Evolutionary conservation across 768 basidiomycete genomes (phyloP), one percentile per base, ranked within the genome.

Genomic region (Naganishia vaughanmartiniae): DNA sequence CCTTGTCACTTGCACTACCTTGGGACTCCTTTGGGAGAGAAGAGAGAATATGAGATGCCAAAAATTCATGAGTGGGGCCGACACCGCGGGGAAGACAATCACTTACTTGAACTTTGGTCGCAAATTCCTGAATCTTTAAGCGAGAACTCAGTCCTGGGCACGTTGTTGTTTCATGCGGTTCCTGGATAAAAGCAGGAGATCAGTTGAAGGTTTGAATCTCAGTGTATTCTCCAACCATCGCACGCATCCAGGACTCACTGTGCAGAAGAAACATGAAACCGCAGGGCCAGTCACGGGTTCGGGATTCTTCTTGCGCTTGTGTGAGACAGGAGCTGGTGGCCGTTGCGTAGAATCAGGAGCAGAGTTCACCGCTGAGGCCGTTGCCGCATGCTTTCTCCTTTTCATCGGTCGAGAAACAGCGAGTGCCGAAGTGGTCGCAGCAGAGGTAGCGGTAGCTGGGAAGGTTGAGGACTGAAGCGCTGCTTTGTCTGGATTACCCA

Each of bases 91-190:
- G 26, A 24, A 15, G 36, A 11, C 30, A 31, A 28, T 6, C 24
- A 30, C 60, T 45, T 45, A 63, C 60, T 21, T n/a, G 60, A 15
- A 63, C 60, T 45, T 63, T 63, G 60, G 24, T 42, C 4, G 60
- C 39, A 26, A 45, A 63, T 45, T 63, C 60, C 17, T 26, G 12
- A 28, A 63, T 63, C 39, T 30, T n/a, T 30, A 26, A 34, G 17
- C 42, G 31, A 19, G 60, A 63, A 4, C 14, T 45, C 39, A 63
- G 39, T 4, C 60, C 60, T 1, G 60, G 60, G 33, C 60, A 63
- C 5, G 11, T 45, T n/a, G 60, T 63, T 26, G 60, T 63, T 15
- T n/a, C 21, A 45, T 63, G 60, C 24, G 36, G 14, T 26, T 19
- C 24, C 60, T 63, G 15, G 5, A 42, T 28, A n/a, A 36, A 19